Base-by-base conservation (phyloP, 306 rosid species). In the Casuarina cunninghamiana region DNA sequence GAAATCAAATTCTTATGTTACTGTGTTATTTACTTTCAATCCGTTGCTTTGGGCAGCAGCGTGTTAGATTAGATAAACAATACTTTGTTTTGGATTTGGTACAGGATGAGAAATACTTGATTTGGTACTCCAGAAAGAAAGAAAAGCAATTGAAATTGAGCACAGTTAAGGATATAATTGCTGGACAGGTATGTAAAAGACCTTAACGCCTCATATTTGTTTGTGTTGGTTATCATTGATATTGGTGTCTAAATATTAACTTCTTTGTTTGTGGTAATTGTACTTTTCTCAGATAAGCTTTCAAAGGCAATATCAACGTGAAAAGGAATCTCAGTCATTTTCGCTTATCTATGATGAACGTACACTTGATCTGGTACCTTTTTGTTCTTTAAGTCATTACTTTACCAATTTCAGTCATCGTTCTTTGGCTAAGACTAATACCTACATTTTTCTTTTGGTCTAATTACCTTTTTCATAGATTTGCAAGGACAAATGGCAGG, bases 91-190 rank as follows among this genome's bases (percentile, higher is more conserved):
- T 42, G 6, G 73, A 45, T 57, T 58, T 57, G 76, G 85, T 82
- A 72, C 86, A 93, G 98, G 98, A 91, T 74, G 98, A 91, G 86
- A 93, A 84, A 67, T 89, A 72, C 77, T 91, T 93, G 89, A 81
- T 87, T 63, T 93, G 97, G 97, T 91, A 89, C 72, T 91, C 98
- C 2, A 85, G 95, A 68, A 83, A 89, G 78, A 84, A 82, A 82
- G 98, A 93, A 83, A 89, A 91, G 60, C 91, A 91, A 73, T 77
- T 93, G 88, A 85, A 79, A 75, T 62, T 93, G 82, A 91, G 90
- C 79, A 86, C 84, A 2, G 88, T 90, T 38, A 83, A 84, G 42
- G 86, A 86, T 78, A 83, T 91, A 80, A 71, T 91, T 76, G 89
- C 87, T 38, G 98, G 97, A 61, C 91, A 91, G 53, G 98, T 93